Evolutionary conservation across 192 early-diverging fungal species (phyloP), one percentile per base, ranked within the genome.

Genomic region (Coemansia interrupta): DNA sequence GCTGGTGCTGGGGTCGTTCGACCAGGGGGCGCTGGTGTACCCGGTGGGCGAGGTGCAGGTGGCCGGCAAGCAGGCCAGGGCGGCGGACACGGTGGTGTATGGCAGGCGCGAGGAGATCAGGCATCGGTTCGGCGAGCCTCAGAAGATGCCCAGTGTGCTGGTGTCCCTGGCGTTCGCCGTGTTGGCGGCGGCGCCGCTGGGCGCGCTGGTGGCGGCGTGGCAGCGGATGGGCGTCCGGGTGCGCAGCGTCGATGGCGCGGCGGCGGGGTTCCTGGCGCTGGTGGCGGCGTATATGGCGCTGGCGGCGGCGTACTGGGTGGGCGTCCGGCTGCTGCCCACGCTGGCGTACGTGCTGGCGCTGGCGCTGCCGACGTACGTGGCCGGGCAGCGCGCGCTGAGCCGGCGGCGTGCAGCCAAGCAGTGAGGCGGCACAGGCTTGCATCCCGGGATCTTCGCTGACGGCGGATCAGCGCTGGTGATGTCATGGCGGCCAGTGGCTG

Each of bases 281-380:
- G 63, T 78, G 29, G 56, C 70, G 14, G 63, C 66, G 24, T 78
- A 78, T 24, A 58, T 78, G 63, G 66, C 55, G 15, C 55, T 72
- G 66, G 75, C 75, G 9, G 47, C 66, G 3, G 70, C 75, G 20
- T 78, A 78, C 61, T 78, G 75, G 75, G 59, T 78, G 54, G 70
- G 75, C 11, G 46, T 72, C 39, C 56, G 58, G 60, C 62, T 78
- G 60, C 56, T 78, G 42, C 69, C 75, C 26, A 66, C 66, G 45
- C 70, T 78, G 38, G 58, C 66, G 14, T 78, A 69, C 20, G 63
- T 56, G 39, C 60, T 78, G 63, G 75, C 36, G 55, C 66, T 78
- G 59, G 70, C 75, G 48, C 66, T 63, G 56, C 75, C 75, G 24
- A 78, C 75, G 58, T 72, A 72, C 36, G n/a, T 64, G 66, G 49